Evolutionary conservation across 208 protist genomes (phyloP), one percentile per base, ranked within the genome.

Genomic region (Leishmania major): DNA sequence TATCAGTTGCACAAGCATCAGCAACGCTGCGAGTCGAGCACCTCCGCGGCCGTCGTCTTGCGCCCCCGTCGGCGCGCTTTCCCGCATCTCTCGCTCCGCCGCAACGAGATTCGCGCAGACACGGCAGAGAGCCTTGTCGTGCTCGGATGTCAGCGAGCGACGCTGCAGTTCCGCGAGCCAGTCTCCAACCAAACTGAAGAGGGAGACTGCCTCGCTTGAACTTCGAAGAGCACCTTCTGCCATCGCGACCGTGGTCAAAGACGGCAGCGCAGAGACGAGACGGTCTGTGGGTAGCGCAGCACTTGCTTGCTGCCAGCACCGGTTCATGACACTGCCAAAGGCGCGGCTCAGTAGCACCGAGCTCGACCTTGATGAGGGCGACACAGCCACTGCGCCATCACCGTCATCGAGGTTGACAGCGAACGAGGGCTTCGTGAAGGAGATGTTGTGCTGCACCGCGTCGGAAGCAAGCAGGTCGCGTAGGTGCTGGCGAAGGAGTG

Each of bases 111-210:
- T n/a, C 17, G 55, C 37, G 62, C 77, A 80, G 49, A 73, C 62
- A 73, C 22, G n/a, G 22, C 77, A 51, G 40, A 80, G 77, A 25
- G 47, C 64, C 47, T 37, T 53, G 62, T 72, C 49, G 45, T 80
- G 77, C 3, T 45, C 60, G 22, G 31, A 53, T 49, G 60, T 53
- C 37, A 80, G 77, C 31, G 37, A 35, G 60, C 77, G 77, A 15
- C 25, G 31, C 77, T 80, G 77, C 77, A 80, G 77, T 37, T 72
- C 77, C 49, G 13, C 45, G 13, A 80, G 47, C 62, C 59, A 80
- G 60, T 72, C 64, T 40, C 15, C 45, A 19, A 80, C 62, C 15
- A 80, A 35, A 10, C 37, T 45, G 62, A 31, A 28, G 47, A 73
- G 77, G 64, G 49, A 55, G 13, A 40, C 28, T 53, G 45, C 77